These are phyloP conservation scores for Avena atlantica DNA, from an alignment of 176 grass and related monocot genomes.

Conservation along the genomic window DNA sequence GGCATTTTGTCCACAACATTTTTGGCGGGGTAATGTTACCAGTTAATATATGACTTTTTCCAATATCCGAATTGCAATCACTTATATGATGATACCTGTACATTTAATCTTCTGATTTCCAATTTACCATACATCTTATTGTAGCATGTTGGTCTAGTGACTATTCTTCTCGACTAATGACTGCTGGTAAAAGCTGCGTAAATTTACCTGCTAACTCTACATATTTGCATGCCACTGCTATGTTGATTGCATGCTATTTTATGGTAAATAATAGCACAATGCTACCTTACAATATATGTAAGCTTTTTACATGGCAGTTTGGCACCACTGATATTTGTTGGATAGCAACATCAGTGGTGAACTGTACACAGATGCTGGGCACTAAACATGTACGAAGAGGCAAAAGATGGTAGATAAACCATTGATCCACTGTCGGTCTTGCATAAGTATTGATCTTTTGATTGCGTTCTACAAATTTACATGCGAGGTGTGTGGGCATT, in stretches of 20 bases:
- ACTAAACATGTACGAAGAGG: neutral
- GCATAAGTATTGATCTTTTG: slow-evolving; percentile 8
- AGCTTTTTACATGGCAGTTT: neutral
- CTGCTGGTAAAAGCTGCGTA: neutral
- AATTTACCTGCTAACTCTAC: neutral
- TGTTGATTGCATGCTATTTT: neutral
- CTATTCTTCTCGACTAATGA: neutral
- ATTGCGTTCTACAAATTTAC: slow-evolving; percentile 10
- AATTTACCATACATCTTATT: neutral
- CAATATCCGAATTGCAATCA: neutral
- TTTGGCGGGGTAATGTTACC: slow-evolving; percentile 77
- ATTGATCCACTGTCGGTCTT: neutral
- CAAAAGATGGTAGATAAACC: slow-evolving; percentile 7
- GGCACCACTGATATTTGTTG: neutral
- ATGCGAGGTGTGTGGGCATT: neutral
- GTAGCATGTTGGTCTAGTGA: slow-evolving; percentile 21
- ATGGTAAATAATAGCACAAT: slow-evolving; percentile 1
- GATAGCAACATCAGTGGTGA: neutral
- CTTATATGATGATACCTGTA: neutral
- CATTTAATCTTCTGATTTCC: slow-evolving; percentile 37
- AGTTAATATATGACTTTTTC: slow-evolving; percentile 13
- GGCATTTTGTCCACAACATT: slow-evolving; percentile 75
- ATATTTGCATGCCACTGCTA: neutral
- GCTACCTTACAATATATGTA: neutral
- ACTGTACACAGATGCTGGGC: neutral